Evolutionary conservation across 2,329 filamentous ascomycete species (phyloP).

Genomic region (Talaromyces sp.): DNA sequence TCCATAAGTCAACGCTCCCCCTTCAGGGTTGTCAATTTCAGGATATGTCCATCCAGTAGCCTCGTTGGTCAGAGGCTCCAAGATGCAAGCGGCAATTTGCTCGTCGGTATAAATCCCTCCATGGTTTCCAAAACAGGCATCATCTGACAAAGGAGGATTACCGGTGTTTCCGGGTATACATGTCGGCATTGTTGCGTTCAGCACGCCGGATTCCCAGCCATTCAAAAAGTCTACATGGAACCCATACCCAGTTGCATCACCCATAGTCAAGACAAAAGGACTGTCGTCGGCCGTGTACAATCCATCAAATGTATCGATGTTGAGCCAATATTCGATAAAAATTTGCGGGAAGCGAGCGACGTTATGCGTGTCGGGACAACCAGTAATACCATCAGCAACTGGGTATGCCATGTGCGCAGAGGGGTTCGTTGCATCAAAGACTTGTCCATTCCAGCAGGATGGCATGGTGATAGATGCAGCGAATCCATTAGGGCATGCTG

Average conservation of each 20-base stretch:
- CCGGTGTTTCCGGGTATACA: neutral
- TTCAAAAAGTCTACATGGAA: neutral
- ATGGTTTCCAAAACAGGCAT: neutral
- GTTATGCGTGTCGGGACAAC: neutral
- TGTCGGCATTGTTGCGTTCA: neutral
- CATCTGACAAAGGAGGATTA: neutral
- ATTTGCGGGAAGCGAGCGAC: neutral
- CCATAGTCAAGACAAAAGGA: neutral
- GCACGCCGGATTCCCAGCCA: neutral
- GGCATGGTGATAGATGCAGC: neutral
- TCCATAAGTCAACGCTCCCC: neutral
- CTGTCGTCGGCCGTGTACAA: neutral
- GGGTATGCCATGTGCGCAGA: neutral
- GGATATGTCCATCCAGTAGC: neutral
- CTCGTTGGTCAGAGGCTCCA: neutral
- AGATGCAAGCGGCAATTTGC: neutral
- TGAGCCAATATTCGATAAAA: neutral
- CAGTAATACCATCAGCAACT: neutral
- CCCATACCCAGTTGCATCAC: neutral
- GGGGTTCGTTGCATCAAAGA: neutral
- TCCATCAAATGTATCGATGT: neutral
- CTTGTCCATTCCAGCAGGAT: neutral
- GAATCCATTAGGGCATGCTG: neutral
- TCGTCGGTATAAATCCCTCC: neutral
- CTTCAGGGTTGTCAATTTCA: neutral